phyloP scores from a whole-genome alignment of 2,329 filamentous ascomycete genomes.

The Fusarium avenaceum region DNA sequence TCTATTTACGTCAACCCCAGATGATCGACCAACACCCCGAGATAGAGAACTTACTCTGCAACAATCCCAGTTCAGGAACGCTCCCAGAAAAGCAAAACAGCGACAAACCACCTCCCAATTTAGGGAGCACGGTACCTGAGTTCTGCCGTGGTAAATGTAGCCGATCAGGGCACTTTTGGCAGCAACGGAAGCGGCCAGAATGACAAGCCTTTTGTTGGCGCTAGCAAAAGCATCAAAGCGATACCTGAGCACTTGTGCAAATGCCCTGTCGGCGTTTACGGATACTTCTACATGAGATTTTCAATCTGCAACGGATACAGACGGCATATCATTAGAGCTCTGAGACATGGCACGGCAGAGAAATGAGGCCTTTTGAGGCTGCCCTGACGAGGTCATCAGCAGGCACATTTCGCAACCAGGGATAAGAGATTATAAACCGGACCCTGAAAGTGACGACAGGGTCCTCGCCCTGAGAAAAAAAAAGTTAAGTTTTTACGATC shows the following conservation, averaged over 20 bases:
- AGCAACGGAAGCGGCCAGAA: background rate
- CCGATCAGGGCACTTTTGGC: slow-evolving; percentile 19
- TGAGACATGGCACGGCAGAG: slow-evolving; percentile 11
- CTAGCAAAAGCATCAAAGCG: slow-evolving; percentile 1
- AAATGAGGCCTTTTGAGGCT: slow-evolving; percentile 41
- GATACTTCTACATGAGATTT: background rate
- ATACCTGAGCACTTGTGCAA: slow-evolving; percentile 6
- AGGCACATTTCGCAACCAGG: background rate
- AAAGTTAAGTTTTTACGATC: slow-evolving; percentile 10
- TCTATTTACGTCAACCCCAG: slow-evolving; percentile 27
- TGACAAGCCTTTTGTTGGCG: background rate
- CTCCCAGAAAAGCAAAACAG: slow-evolving; percentile 28
- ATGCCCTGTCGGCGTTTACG: background rate
- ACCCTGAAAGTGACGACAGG: slow-evolving; percentile 35
- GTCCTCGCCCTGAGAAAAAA: slow-evolving; percentile 3
- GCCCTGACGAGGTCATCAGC: slow-evolving; percentile 25
- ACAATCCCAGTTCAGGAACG: slow-evolving; percentile 7
- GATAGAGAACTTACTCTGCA: slow-evolving; percentile 2
- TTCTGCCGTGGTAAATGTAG: slow-evolving; percentile 9
- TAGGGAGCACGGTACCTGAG: slow-evolving; percentile 8
- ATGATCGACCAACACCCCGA: slow-evolving; percentile 15
- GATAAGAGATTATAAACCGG: slow-evolving; percentile 30
- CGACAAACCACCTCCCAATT: slow-evolving; percentile 1
- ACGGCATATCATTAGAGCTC: slow-evolving; percentile 5
- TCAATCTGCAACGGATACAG: slow-evolving; percentile 5